Conservation (phyloP, 2,329 filamentous ascomycete genomes). For the Stachybotrys echinatus region DNA sequence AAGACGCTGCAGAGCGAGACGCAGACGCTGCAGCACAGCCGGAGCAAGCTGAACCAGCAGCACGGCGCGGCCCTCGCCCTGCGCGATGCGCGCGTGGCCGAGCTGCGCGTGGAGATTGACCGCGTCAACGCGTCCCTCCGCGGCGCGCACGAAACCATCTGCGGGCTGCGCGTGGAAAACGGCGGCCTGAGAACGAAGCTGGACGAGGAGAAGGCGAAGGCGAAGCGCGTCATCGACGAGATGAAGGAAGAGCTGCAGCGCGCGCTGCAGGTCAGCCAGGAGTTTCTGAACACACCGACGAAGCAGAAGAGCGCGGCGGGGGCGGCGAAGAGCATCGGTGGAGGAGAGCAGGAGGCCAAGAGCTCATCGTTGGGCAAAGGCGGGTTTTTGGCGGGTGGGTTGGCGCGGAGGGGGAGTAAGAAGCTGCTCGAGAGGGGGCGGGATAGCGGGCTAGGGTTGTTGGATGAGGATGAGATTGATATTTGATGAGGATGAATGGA, state of each 20-base stretch:
- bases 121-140: conserved; percentile 39
- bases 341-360: conserved; percentile 1
- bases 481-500: conserved; percentile 13
- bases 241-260: conserved; percentile 48
- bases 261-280: conserved; percentile 40
- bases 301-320: background rate
- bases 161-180: conserved; percentile 41
- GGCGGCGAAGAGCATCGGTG: no score
- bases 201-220: conserved; percentile 31
- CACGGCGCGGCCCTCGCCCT: conserved; percentile 44
- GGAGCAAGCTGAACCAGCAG: conserved; percentile 28
- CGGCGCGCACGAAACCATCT: conserved; percentile 40
- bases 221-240: conserved; percentile 38
- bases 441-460: conserved; percentile 50
- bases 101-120: conserved; percentile 44
- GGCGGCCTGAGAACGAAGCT: conserved; percentile 26
- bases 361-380: conserved; percentile 9
- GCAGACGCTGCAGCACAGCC: conserved; percentile 27
- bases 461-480: conserved; percentile 47
- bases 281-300: conserved; percentile 31
- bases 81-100: conserved; percentile 43
- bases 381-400: conserved; percentile 17
- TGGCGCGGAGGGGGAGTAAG: conserved; percentile 24
- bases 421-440: conserved; percentile 37
- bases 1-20: conserved; percentile 25